These are phyloP conservation scores for Talaromyces albobiverticillius DNA, from an alignment of 2,329 filamentous ascomycete species.

Conservation along the genomic window DNA sequence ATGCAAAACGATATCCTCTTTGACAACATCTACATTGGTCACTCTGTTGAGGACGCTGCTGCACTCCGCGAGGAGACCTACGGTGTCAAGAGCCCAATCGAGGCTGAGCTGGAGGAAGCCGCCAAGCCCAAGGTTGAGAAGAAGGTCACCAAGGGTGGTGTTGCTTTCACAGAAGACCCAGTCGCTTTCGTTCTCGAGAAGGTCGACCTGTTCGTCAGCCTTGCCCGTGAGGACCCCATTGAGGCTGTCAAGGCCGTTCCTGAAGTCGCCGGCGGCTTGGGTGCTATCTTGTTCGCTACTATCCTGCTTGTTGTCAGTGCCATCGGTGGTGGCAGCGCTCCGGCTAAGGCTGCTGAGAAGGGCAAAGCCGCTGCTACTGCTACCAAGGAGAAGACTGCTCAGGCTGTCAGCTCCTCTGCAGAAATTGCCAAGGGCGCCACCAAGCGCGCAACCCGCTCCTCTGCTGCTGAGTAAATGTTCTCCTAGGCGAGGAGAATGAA, in stretches of 20 bases:
- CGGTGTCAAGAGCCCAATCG: conserved; percentile 78
- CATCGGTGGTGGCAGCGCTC: conserved; percentile 59
- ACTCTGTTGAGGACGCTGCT: conserved; percentile 89
- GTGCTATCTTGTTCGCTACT: conserved; percentile 66
- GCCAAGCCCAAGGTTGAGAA: conserved; percentile 75
- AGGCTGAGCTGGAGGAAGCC: conserved; percentile 75
- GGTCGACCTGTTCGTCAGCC: conserved; percentile 82
- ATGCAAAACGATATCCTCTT: conserved; percentile 99
- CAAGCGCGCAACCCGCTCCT: conserved; percentile 56
- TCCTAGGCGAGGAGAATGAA: not conserved
- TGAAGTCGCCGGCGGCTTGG: conserved; percentile 80
- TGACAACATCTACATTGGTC: conserved; percentile 99
- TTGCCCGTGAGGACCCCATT: conserved; percentile 78
- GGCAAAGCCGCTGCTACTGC: conserved; percentile 68
- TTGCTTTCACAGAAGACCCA: conserved; percentile 89
- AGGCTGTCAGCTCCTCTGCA: conserved; percentile 58
- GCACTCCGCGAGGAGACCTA: conserved; percentile 88
- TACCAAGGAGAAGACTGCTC: conserved; percentile 64
- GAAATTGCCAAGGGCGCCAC: conserved; percentile 74
- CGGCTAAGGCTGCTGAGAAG: conserved; percentile 65
- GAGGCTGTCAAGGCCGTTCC: conserved; percentile 86
- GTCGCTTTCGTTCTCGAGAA: conserved; percentile 87
- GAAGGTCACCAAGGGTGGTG: conserved; percentile 47
- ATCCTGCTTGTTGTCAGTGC: conserved; percentile 68
- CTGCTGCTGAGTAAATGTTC: conserved; percentile 34